Conservation (phyloP, 495 filamentous ascomycete genomes). For the Daldinia vernicosa region DNA sequence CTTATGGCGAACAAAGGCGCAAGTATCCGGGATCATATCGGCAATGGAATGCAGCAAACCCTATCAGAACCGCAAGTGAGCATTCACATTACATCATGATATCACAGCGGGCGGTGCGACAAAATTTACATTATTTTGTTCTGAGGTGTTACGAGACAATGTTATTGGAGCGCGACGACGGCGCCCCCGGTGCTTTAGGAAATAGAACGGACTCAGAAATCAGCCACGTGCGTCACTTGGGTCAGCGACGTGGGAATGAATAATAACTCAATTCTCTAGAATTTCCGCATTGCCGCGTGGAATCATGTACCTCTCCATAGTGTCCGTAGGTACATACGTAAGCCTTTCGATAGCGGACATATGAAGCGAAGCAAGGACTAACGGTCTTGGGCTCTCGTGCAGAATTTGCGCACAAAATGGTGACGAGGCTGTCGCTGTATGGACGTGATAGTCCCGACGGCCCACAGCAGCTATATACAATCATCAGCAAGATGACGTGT, state of each 20-base stretch:
- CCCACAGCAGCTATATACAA: constrained; percentile 36
- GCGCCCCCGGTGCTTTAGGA: constrained; percentile 12
- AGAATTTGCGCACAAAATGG: constrained; percentile 14
- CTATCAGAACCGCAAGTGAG: constrained; percentile 35
- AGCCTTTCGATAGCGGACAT: constrained; percentile 3
- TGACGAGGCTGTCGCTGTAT: constrained; percentile 1
- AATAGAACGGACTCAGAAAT: constrained; percentile 23
- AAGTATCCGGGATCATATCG: constrained; percentile 18
- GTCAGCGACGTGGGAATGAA: constrained; percentile 11
- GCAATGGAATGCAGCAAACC: constrained; percentile 41
- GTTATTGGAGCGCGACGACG: constrained; percentile 21
- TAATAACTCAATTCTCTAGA: constrained; percentile 13
- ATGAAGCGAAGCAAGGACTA: constrained; percentile 11
- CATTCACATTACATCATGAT: constrained; percentile 6
- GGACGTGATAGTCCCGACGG: constrained; percentile 16
- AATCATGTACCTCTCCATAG: not conserved
- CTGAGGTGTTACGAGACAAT: constrained; percentile 11
- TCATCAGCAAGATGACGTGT: constrained; percentile 39
- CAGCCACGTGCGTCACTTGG: constrained; percentile 35
- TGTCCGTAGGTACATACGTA: no score
- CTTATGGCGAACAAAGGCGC: constrained; percentile 6
- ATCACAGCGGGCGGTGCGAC: no score
- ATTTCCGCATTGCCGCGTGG: constrained; percentile 4
- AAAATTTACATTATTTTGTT: not conserved
- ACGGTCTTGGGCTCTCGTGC: constrained; percentile 8